Base-by-base conservation (phyloP, 192 early-diverging fungal genomes). In the Entomortierella lignicola region DNA sequence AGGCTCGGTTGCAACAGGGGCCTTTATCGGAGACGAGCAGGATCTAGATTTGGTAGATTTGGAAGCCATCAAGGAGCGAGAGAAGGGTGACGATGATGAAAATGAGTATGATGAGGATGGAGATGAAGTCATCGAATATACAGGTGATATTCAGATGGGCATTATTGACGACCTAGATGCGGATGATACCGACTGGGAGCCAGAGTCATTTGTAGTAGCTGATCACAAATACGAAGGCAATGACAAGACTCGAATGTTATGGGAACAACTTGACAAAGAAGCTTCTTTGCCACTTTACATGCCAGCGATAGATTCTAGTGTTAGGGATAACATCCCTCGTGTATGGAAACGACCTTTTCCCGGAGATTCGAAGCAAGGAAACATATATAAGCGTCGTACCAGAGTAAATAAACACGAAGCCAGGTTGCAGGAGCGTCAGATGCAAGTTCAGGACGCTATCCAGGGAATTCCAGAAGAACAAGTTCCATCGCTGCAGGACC, bases 251-350 rank as follows among this genome's bases (percentile, higher is more conserved):
- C 41, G 53, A 29, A 1, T 47, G 47, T 25, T 51, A 31, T 34
- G 25, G 12, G 21, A 47, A 42, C 41, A 48, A 23, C 21, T 61
- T 18, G 60, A 64, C 20, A 6, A 8, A 0, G 72, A 60, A 1
- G 73, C 65, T 3, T 66, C 58, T 8, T 53, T 67, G 37, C 66
- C 73, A 1, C 59, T 69, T 12, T 69, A 68, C 42, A 31, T 57
- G 55, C 65, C 66, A 18, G 34, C 48, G 18, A 7, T 63, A 8
- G 51, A 47, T 20, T 34, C 69, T 8, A 32, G 41, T 11, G 8
- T 15, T 8, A 20, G 32, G 5, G 39, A 32, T 6, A 34, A 27
- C 15, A 51, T 29, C 0, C 37, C 51, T 10, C 55, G 17, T 2
- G 11, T 72, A 2, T 18, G 44, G 55, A 73, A 66, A 43, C 53